Percentiles rank a stretch among this genome's conserved stretches.
Evolutionary conservation across 345 rosid species (phyloP).

Genomic region (Moringa oleifera): DNA sequence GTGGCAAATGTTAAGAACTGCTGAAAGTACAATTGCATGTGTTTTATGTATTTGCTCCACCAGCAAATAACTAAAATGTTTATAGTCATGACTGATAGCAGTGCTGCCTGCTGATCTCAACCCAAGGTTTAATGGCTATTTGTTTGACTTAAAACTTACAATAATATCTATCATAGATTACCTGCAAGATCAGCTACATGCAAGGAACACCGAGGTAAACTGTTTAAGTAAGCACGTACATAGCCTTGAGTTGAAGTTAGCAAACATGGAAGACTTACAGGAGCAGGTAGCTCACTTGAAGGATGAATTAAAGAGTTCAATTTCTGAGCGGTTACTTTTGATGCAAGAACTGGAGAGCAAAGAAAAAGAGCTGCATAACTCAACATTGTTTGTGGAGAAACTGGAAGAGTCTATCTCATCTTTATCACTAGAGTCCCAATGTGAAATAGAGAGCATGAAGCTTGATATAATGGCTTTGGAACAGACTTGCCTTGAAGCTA

Average conservation of each 20-base stretch:
- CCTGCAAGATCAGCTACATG: constrained; percentile 73
- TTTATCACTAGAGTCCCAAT: constrained; percentile 57
- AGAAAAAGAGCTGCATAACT: constrained; percentile 50
- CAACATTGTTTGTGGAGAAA: constrained; percentile 45
- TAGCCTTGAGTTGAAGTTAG: constrained; percentile 55
- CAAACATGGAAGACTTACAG: constrained; percentile 42
- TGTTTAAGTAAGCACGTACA: constrained; percentile 48
- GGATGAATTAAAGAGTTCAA: constrained; percentile 48
- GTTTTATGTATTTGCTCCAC: too few relatives aligned
- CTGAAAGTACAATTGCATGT: too few relatives aligned
- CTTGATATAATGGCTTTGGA: constrained; percentile 60
- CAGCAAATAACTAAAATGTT: too few relatives aligned
- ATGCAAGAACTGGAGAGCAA: constrained; percentile 53
- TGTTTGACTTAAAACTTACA: constrained; percentile 11
- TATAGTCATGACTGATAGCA: too few relatives aligned
- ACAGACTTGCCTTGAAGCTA: constrained; percentile 49
- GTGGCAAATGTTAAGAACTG: not conserved
- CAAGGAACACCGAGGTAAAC: constrained; percentile 50
- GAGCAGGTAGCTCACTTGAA: constrained; percentile 36
- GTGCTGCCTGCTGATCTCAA: not conserved
- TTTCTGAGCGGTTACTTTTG: constrained; percentile 41
- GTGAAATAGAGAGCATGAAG: constrained; percentile 85
- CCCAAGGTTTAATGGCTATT: constrained; percentile 1
- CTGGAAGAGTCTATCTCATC: constrained; percentile 68
- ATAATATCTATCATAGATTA: constrained; percentile 44